Percentiles rank a stretch among this genome's conserved stretches.
These are phyloP conservation scores for Fragilaria radians DNA, from an alignment of 108 stramenopile species.

Conservation along the genomic window DNA sequence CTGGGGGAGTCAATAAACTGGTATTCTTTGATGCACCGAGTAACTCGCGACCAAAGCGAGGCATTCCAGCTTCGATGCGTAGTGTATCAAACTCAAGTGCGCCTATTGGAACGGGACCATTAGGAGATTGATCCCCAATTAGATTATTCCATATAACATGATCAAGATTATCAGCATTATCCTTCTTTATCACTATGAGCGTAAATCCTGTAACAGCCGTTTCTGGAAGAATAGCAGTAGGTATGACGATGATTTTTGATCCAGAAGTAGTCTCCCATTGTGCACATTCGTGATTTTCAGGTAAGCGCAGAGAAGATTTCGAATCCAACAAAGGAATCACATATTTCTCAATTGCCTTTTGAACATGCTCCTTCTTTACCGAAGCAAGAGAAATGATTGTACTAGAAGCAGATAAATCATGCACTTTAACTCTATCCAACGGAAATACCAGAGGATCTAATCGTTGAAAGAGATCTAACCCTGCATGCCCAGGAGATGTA, in stretches of 20 bases:
- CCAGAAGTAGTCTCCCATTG: neutral
- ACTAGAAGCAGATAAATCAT: slow-evolving; percentile 12
- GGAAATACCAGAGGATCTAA: slow-evolving; percentile 76
- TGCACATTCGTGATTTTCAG: slow-evolving; percentile 1
- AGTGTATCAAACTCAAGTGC: slow-evolving; percentile 73
- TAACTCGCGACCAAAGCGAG: slow-evolving; percentile 32
- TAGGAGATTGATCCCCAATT: slow-evolving; percentile 46
- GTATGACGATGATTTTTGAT: slow-evolving; percentile 17
- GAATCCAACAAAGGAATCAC: neutral
- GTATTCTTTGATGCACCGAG: slow-evolving; percentile 5
- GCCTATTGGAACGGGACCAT: slow-evolving; percentile 65
- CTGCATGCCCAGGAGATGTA: slow-evolving; percentile 76
- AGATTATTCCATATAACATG: slow-evolving; percentile 38
- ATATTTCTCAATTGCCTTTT: slow-evolving; percentile 13
- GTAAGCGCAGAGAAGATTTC: slow-evolving; percentile 4
- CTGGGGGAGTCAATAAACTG: slow-evolving; percentile 30
- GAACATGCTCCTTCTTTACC: slow-evolving; percentile 40
- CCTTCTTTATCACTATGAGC: slow-evolving; percentile 24
- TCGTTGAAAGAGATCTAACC: slow-evolving; percentile 32
- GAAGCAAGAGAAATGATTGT: slow-evolving; percentile 47
- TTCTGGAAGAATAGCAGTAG: slow-evolving; percentile 33
- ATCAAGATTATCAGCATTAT: slow-evolving; percentile 9
- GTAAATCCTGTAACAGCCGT: slow-evolving; percentile 57
- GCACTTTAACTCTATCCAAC: slow-evolving; percentile 57
- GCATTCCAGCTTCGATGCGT: slow-evolving; percentile 59